These are phyloP conservation scores for Hypericum androsaemum DNA, from an alignment of 345 rosid genomes.

Conservation along the genomic window DNA sequence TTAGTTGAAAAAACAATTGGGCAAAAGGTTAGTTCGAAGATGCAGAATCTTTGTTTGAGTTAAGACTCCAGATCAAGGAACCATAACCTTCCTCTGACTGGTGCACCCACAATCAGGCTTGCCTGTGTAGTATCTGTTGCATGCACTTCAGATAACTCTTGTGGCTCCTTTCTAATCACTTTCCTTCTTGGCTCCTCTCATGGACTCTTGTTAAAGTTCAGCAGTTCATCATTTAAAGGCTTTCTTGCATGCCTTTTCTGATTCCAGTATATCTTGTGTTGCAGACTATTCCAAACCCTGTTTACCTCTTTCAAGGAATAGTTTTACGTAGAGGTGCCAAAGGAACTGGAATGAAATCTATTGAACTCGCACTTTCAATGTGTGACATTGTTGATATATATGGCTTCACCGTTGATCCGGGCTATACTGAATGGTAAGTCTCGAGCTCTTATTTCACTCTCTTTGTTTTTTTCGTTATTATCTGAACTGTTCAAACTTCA, in stretches of 20 bases:
- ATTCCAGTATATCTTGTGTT: constrained; percentile 9
- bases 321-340: constrained; percentile 93
- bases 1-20: no score
- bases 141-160: no score
- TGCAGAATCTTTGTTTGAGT: no score
- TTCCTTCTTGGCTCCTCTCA: no score
- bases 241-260: constrained; percentile 4
- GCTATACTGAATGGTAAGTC: constrained; percentile 83
- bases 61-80: no score
- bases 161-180: no score
- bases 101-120: no score
- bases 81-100: no score
- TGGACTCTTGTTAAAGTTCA: no score
- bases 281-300: constrained; percentile 92
- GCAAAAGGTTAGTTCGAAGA: no score
- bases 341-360: constrained; percentile 97
- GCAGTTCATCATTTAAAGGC: background rate
- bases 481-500: background rate
- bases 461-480: background rate
- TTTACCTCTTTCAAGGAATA: constrained; percentile 96
- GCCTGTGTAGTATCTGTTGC: no score
- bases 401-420: constrained; percentile 98
- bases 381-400: constrained; percentile 89
- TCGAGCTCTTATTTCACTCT: background rate
- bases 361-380: constrained; percentile 92